Percentiles rank a stretch among this genome's conserved stretches.
Conservation (phyloP, 2,329 filamentous ascomycete species). For the Herpotrichia juniperi region DNA sequence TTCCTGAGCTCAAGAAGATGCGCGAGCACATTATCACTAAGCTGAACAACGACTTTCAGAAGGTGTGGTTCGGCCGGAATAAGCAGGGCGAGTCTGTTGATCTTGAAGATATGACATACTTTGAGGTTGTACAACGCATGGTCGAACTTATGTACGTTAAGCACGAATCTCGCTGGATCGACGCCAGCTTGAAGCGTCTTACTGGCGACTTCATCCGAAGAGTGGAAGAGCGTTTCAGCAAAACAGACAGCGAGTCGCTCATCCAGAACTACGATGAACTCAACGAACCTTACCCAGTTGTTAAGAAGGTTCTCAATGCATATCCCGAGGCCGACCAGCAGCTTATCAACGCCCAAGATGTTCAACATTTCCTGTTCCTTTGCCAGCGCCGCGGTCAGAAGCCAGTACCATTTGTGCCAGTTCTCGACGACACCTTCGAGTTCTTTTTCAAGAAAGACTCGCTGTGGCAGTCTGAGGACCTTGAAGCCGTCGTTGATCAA, state of each 20-base stretch:
- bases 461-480: slow-evolving; percentile 97
- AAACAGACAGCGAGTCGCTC: slow-evolving; percentile 75
- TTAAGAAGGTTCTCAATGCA: slow-evolving; percentile 78
- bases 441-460: slow-evolving; percentile 99
- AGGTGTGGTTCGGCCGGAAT: slow-evolving; percentile 56
- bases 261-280: slow-evolving; percentile 92
- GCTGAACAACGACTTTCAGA: slow-evolving; percentile 57
- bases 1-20: slow-evolving; percentile 51
- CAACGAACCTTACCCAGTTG: slow-evolving; percentile 76
- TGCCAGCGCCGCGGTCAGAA: slow-evolving; percentile 94
- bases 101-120: slow-evolving; percentile 56
- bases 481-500: slow-evolving; percentile 93
- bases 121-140: slow-evolving; percentile 53
- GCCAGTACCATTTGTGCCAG: slow-evolving; percentile 92
- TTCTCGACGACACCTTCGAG: slow-evolving; percentile 96
- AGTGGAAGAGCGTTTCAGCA: slow-evolving; percentile 93
- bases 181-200: slow-evolving; percentile 75
- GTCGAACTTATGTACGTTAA: slow-evolving; percentile 56
- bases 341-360: slow-evolving; percentile 97
- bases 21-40: slow-evolving; percentile 53
- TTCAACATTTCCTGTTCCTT: slow-evolving; percentile 93
- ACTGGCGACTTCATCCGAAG: slow-evolving; percentile 96
- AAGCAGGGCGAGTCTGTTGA: slow-evolving; percentile 51
- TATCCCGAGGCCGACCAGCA: slow-evolving; percentile 89
- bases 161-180: slow-evolving; percentile 54